Base-by-base conservation (phyloP, 805 yeast species). In the Yarrowia sp. region DNA sequence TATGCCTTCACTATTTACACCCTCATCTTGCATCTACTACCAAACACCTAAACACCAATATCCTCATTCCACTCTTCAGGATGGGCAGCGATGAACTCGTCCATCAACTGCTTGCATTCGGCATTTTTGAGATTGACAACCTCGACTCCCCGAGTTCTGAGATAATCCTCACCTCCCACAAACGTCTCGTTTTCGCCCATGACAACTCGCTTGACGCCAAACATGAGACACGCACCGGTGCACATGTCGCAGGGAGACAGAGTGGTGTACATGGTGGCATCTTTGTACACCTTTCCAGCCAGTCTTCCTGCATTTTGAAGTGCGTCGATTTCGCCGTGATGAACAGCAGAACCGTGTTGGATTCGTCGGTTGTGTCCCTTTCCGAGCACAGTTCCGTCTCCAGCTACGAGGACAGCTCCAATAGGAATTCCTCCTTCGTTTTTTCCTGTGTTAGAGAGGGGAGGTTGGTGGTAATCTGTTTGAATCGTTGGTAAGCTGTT, bases 161-260 rank as follows among this genome's bases (percentile, higher is more conserved):
- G 80, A 74, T 85, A 85, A 46, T 86, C 88, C 74, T 93, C 98
- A 28, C 90, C 96, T 12, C 98, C 97, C 35, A 81, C 69, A 70
- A 89, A 93, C 32, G 88, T 93, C 64, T 77, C 83, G 76, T 92
- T 92, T 74, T 93, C 99, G 32, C 97, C 97, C 75, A 92, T 71
- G 0, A 93, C 98, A 44, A 90, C 88, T 68, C 98, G 82, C 71
- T 87, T 86, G 69, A 93, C 82, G 43, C 96, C 97, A 77, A 92
- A 93, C 81, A 93, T 80, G 62, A 93, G 72, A 68, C 93, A 89
- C 6, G 98, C 96, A 21, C 98, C 98, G 4, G 95, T 84, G 75
- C 98, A 93, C 98, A 93, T 93, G 69, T 86, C 82, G 75, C 98
- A 93, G 3, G 98, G 98, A 8, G 96, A 89, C 69, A 93, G 79